These are phyloP conservation scores for Acacia confusa DNA, from an alignment of 306 rosid species.

Conservation along the genomic window DNA sequence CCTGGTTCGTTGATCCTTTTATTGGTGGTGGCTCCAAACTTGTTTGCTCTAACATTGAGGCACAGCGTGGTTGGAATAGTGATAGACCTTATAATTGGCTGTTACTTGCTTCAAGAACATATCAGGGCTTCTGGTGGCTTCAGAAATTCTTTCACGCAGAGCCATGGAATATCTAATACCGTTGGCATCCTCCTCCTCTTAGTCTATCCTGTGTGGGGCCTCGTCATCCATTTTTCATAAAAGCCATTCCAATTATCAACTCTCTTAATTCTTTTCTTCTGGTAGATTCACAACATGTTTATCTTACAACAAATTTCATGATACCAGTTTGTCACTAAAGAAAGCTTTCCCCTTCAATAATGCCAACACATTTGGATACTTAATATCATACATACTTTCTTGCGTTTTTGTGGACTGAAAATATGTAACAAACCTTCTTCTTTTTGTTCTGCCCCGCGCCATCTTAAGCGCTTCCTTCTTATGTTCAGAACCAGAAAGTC, in stretches of 20 bases:
- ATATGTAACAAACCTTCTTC: neutral
- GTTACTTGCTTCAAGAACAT: conserved; percentile 88
- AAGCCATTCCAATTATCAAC: neutral
- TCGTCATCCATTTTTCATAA: conserved; percentile 51
- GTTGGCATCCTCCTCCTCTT: conserved; percentile 66
- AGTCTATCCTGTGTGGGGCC: conserved; percentile 40
- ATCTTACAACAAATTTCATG: neutral
- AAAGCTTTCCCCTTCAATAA: neutral
- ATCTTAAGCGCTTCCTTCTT: neutral
- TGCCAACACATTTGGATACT: neutral
- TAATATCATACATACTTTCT: neutral
- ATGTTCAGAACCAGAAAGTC: neutral
- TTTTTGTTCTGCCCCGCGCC: neutral
- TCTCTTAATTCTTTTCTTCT: too few relatives aligned
- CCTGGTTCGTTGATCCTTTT: conserved; percentile 88
- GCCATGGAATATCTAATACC: conserved; percentile 82
- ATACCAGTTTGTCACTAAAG: neutral
- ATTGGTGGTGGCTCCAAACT: conserved; percentile 68
- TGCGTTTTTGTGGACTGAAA: too few relatives aligned
- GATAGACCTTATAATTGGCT: conserved; percentile 70
- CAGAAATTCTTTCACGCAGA: conserved; percentile 80
- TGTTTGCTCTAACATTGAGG: conserved; percentile 61
- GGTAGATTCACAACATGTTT: neutral
- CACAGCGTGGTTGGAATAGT: conserved; percentile 54
- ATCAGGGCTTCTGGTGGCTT: conserved; percentile 88